phyloP scores from a whole-genome alignment of 768 basidiomycete genomes.

The Phaeotremella skinneri region DNA sequence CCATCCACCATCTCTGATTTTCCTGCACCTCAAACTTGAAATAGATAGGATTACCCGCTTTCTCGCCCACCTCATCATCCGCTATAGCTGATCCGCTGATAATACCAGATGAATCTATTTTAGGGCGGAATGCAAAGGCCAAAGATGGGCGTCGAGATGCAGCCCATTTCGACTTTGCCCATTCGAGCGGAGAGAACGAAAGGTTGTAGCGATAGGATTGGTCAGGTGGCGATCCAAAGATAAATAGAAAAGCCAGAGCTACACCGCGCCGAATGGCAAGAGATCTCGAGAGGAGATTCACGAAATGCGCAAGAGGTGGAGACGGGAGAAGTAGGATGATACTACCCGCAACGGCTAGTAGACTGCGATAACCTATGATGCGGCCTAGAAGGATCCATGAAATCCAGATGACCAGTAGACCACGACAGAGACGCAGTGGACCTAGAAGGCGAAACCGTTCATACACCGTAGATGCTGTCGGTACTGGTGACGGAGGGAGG shows the following conservation, averaged over 20 bases:
- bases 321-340: constrained; percentile 40
- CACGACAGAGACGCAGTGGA: constrained; percentile 24
- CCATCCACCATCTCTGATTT: constrained; percentile 98
- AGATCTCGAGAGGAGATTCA: constrained; percentile 47
- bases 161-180: constrained; percentile 64
- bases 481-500: constrained; percentile 50
- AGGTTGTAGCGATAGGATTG: constrained; percentile 54
- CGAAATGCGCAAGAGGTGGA: constrained; percentile 40
- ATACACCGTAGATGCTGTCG: constrained; percentile 55
- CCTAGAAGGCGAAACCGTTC: constrained; percentile 35
- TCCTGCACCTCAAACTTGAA: constrained; percentile 89
- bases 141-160: constrained; percentile 58
- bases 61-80: constrained; percentile 15
- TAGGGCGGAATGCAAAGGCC: constrained; percentile 57
- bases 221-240: constrained; percentile 66
- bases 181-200: constrained; percentile 66
- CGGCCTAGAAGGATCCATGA: constrained; percentile 40
- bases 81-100: constrained; percentile 43
- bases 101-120: constrained; percentile 50
- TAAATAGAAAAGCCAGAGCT: constrained; percentile 66
- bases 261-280: constrained; percentile 61
- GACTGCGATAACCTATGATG: constrained; percentile 25
- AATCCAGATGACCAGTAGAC: constrained; percentile 36
- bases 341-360: constrained; percentile 34
- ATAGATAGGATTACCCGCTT: constrained; percentile 41